Conservation (phyloP, 345 rosid genomes). For the Eucalyptus pumila region DNA sequence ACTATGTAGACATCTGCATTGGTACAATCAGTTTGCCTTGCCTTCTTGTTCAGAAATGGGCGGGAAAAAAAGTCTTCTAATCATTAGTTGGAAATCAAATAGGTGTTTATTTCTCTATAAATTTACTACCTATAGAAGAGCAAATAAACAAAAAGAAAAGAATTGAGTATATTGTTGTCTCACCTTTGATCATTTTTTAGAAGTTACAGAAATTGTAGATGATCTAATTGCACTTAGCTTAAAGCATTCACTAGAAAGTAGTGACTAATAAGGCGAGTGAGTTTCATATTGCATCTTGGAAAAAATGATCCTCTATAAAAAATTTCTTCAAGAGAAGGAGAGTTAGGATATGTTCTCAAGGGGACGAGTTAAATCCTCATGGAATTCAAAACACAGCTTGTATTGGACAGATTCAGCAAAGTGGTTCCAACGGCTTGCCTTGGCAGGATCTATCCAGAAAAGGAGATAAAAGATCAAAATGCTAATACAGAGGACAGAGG, state of each 20-base stretch:
- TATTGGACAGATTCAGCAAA: background rate
- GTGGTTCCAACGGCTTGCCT: background rate
- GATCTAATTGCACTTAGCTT: background rate
- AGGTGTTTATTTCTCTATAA: background rate
- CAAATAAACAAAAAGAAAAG: fast-evolving
- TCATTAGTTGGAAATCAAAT: fast-evolving
- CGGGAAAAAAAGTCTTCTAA: background rate
- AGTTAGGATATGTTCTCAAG: background rate
- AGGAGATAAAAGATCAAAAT: background rate
- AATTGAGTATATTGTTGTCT: background rate
- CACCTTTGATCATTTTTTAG: background rate
- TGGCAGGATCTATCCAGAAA: background rate
- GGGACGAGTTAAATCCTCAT: background rate
- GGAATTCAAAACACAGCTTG: background rate
- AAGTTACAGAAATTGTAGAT: background rate
- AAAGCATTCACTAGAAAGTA: fast-evolving
- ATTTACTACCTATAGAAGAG: background rate
- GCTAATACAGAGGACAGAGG: background rate
- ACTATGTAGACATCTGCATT: background rate
- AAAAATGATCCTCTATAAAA: background rate
- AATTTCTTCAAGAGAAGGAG: background rate
- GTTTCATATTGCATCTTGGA: background rate
- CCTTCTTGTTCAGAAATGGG: background rate
- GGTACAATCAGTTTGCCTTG: background rate
- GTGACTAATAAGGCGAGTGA: fast-evolving